These are phyloP conservation scores for Phyllachora maydis DNA, from an alignment of 2,329 filamentous ascomycete genomes.

Conservation along the genomic window DNA sequence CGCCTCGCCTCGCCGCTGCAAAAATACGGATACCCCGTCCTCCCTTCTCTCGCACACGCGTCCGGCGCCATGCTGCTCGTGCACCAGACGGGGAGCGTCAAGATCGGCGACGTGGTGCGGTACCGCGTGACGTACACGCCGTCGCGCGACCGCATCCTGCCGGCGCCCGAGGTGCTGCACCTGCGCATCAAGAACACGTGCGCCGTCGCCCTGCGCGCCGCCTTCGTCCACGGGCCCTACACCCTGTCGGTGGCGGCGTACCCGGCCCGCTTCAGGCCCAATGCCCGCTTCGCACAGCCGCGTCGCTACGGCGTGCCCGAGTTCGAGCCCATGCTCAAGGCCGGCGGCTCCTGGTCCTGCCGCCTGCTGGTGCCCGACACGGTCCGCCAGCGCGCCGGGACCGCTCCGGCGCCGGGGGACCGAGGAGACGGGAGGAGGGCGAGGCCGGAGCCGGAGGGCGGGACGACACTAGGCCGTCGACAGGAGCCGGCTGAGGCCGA, in stretches of 20 bases:
- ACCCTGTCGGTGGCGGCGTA: constrained; percentile 76
- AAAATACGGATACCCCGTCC: too few species aligned
- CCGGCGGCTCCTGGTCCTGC: constrained; percentile 70
- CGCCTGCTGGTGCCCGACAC: constrained; percentile 62
- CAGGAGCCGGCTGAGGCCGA: too few species aligned
- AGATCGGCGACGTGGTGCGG: constrained; percentile 84
- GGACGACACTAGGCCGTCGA: too few species aligned
- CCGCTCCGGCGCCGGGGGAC: constrained; percentile 18
- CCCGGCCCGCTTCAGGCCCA: constrained; percentile 64
- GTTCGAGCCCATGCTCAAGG: constrained; percentile 93
- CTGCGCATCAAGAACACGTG: constrained; percentile 86
- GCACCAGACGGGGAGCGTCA: constrained; percentile 78
- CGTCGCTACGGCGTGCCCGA: constrained; percentile 60
- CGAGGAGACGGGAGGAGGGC: constrained; percentile 25
- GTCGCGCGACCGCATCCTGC: constrained; percentile 70
- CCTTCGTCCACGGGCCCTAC: constrained; percentile 92
- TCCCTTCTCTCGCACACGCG: too few species aligned
- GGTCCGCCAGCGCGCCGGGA: constrained; percentile 44
- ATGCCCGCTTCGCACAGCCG: constrained; percentile 51
- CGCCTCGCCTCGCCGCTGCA: too few species aligned
- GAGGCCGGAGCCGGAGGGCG: constrained; percentile 21
- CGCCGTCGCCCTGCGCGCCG: constrained; percentile 74
- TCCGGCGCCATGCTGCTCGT: constrained; percentile 66
- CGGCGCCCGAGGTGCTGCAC: constrained; percentile 60
- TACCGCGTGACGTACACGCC: constrained; percentile 88